Percentiles rank a stretch among this genome's conserved stretches.
phyloP scores from a whole-genome alignment of 2,329 filamentous ascomycete genomes.

The Fusarium tanahbumbuense region DNA sequence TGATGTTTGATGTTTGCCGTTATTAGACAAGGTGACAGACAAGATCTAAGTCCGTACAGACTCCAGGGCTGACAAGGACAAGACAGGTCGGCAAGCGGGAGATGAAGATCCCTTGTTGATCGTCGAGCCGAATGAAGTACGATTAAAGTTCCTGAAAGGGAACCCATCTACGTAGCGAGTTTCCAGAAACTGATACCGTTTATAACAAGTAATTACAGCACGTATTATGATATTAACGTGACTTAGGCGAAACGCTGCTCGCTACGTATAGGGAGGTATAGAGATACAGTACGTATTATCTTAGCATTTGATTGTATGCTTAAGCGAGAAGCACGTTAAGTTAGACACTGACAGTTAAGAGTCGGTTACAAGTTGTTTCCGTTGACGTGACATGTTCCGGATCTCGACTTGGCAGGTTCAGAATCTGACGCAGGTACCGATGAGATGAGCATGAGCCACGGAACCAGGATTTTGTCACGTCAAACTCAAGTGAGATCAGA shows the following conservation, averaged over 20 bases:
- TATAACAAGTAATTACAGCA: background rate
- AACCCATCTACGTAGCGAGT: constrained; percentile 19
- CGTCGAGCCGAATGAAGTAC: constrained; percentile 8
- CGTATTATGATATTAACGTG: constrained; percentile 1
- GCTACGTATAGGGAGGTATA: background rate
- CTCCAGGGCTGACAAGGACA: constrained; percentile 20
- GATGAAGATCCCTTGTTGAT: constrained; percentile 32
- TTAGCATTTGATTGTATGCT: constrained; percentile 7
- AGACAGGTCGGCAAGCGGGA: constrained; percentile 20
- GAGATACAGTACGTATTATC: background rate
- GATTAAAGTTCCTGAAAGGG: constrained; percentile 23
- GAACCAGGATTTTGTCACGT: background rate
- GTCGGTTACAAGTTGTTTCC: constrained; percentile 25
- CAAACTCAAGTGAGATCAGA: background rate
- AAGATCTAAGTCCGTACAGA: constrained; percentile 17
- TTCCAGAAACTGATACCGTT: constrained; percentile 10
- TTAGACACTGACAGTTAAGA: constrained; percentile 2
- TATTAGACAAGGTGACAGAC: constrained; percentile 12
- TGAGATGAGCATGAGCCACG: background rate
- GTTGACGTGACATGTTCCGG: constrained; percentile 25
- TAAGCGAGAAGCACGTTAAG: constrained; percentile 20
- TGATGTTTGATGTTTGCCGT: constrained; percentile 32
- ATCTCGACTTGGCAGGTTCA: constrained; percentile 15
- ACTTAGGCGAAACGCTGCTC: constrained; percentile 16
- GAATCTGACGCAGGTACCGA: constrained; percentile 37